A percentile compares a stretch with the other conserved stretches of the same genome.
phyloP scores from a whole-genome alignment of 371 early-diverging fungal species.

The Mortierella sp. region DNA sequence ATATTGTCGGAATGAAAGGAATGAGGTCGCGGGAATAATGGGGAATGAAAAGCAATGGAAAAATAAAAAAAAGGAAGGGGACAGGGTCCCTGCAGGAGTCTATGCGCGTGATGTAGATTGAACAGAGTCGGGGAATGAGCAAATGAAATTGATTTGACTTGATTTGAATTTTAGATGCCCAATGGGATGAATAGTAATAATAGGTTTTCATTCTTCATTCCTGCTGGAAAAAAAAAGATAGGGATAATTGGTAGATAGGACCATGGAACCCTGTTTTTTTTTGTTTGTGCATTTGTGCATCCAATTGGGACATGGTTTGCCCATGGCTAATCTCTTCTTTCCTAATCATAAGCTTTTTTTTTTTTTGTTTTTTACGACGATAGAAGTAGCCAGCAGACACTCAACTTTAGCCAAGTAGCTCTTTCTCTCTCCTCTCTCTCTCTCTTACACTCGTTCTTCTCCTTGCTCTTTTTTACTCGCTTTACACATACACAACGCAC shows the following conservation, averaged over 20 bases:
- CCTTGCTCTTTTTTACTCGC: conserved; percentile 1
- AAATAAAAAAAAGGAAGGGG: background rate
- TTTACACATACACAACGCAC: background rate
- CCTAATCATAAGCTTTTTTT: conserved; percentile 5
- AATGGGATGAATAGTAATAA: too few species aligned
- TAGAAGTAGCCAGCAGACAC: too few species aligned
- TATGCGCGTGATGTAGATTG: background rate
- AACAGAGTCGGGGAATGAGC: background rate
- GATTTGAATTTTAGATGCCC: too few species aligned
- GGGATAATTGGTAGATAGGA: background rate
- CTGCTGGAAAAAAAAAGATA: too few species aligned
- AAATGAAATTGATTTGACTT: background rate
- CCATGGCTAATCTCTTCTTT: background rate
- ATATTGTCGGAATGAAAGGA: conserved; percentile 16
- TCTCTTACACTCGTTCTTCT: background rate
- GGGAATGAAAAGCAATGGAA: background rate
- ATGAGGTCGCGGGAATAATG: conserved; percentile 4
- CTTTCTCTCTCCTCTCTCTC: background rate
- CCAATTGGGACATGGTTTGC: background rate
- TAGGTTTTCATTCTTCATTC: too few species aligned
- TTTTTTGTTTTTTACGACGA: background rate
- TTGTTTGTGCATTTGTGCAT: too few species aligned
- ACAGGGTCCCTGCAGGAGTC: background rate
- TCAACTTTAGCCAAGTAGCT: too few species aligned
- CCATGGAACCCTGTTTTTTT: too few species aligned